Base-by-base conservation (phyloP, 768 basidiomycete genomes). In the Amanita inopinata region DNA sequence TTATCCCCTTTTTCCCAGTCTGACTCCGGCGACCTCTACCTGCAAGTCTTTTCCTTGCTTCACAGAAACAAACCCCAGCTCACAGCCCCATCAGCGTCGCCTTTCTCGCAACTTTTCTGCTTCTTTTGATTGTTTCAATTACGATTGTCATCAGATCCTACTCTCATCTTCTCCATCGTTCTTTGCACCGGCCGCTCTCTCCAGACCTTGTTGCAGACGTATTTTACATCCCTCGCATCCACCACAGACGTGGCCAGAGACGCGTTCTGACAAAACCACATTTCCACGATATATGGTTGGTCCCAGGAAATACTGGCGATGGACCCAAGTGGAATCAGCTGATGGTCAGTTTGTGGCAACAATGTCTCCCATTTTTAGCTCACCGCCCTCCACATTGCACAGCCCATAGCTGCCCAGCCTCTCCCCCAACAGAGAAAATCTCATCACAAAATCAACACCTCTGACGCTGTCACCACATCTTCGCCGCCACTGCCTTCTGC, bases 71-170 rank as follows among this genome's bases (percentile, higher is more conserved):
- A 33, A 52, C 34, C 43, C 9, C 45, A 38, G 37, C 25, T 43
- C 34, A 27, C 28, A 36, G 19, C 40, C 5, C 24, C 46, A 34
- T 25, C 56, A 82, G 78, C 19, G 76, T 80, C 58, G 83, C 81
- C 3, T 85, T 83, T 52, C 71, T 84, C 27, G 79, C 81, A 17
- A 83, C 82, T 3, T 70, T 85, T 18, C 67, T 82, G 49, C 64
- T 84, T 33, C 73, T 85, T 47, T 66, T 85, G 12, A 62, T 74
- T 32, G 70, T 84, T 39, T 83, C 80, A 6, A 73, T 66, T 31
- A 70, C 72, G 4, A 77, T 85, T 49, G 69, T 83, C 41, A 60
- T 78, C 35, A 73, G 83, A 33, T 79, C 82, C 1, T 74, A 74
- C 49, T 28, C n/a, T n/a, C 27, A n/a, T 7, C 51, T 81, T 45